Evolutionary conservation across 2,329 filamentous ascomycete species (phyloP).

Genomic region (Botrytis elliptica): DNA sequence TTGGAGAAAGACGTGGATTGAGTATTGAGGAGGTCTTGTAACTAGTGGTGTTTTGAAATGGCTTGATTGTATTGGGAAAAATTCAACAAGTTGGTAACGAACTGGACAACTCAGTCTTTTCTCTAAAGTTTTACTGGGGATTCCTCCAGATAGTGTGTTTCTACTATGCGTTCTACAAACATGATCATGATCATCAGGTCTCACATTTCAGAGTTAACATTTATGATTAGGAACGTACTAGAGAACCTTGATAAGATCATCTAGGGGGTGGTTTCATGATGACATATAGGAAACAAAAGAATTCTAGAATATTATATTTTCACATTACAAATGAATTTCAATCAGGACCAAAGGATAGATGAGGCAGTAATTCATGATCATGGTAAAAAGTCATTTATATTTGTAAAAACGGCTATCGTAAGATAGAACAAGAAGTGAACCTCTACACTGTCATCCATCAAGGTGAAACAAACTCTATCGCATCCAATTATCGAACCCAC

Average conservation of each 20-base stretch:
- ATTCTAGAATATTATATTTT: neutral
- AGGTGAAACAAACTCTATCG: conserved; percentile 6
- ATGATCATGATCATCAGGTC: neutral
- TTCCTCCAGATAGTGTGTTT: neutral
- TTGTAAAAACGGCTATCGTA: conserved; percentile 10
- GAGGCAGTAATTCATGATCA: neutral
- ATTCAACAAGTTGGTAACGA: neutral
- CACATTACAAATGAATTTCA: neutral
- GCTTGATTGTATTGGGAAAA: no score
- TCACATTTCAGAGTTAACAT: neutral
- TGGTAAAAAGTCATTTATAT: conserved; percentile 7
- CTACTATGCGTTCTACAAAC: no score
- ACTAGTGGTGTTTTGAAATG: neutral
- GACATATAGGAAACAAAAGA: neutral
- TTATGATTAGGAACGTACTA: neutral
- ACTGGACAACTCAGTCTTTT: neutral
- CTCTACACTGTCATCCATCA: conserved; percentile 9
- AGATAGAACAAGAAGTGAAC: conserved; percentile 22
- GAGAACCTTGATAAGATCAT: no score
- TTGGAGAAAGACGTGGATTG: neutral
- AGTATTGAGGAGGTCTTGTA: neutral
- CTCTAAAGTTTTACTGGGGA: neutral
- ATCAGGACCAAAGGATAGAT: no score
- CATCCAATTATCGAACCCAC: neutral
- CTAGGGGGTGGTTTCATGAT: no score